Percentiles rank a stretch among this genome's conserved stretches.
Evolutionary conservation across 2,329 filamentous ascomycete genomes (phyloP).

Genomic region (Niveomyces coronatus): DNA sequence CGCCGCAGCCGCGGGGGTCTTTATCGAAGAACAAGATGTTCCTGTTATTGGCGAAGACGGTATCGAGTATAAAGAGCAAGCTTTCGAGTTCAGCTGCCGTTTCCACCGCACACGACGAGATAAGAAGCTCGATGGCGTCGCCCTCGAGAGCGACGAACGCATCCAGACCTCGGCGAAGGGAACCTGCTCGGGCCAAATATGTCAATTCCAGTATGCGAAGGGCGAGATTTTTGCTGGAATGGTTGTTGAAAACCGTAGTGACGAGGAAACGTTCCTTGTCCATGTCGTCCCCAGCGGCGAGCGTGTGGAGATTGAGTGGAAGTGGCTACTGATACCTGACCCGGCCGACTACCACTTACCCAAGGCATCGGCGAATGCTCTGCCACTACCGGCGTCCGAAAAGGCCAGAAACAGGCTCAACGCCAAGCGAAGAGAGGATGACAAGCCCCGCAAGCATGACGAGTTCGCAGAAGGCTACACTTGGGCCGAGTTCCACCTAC

Average conservation of each 20-base stretch:
- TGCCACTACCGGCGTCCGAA: conserved; percentile 56
- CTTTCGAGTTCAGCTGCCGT: conserved; percentile 86
- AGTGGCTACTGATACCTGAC: conserved; percentile 68
- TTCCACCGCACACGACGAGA: conserved; percentile 86
- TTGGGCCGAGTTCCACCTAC: conserved; percentile 72
- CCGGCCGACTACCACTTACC: conserved; percentile 59
- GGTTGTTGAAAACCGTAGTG: conserved; percentile 69
- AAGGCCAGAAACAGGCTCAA: conserved; percentile 59
- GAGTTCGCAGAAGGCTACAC: conserved; percentile 56
- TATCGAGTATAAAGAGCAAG: conserved; percentile 83
- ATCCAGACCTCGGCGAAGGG: conserved; percentile 58
- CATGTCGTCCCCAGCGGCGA: conserved; percentile 77
- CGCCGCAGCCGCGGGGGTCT: conserved; percentile 81
- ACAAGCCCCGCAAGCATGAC: conserved; percentile 54
- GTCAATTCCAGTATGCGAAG: conserved; percentile 76
- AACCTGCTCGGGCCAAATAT: conserved; percentile 62
- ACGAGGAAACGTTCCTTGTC: conserved; percentile 67
- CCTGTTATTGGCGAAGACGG: conserved; percentile 85
- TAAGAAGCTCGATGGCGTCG: conserved; percentile 59
- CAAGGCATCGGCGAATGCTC: conserved; percentile 64
- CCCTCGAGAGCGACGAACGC: conserved; percentile 59
- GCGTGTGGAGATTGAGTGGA: conserved; percentile 71
- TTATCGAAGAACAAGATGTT: conserved; percentile 78
- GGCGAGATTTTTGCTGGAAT: conserved; percentile 86
- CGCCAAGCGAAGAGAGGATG: conserved; percentile 50